Evolutionary conservation across 176 grass and related monocot genomes (phyloP).

Genomic region (Chloris gayana): DNA sequence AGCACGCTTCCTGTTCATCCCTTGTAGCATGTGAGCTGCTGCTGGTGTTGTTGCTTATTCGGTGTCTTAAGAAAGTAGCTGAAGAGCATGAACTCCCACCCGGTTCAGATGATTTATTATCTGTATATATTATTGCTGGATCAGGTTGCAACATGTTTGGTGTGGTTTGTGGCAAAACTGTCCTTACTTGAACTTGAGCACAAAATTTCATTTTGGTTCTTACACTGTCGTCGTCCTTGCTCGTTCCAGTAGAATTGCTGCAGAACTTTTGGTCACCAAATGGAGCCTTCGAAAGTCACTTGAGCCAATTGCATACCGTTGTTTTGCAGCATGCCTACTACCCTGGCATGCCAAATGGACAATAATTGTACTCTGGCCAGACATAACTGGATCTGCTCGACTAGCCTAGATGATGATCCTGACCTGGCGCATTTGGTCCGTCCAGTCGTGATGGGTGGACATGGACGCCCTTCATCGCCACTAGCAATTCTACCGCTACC

Average conservation of each 20-base stretch:
- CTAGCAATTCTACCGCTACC: not conserved
- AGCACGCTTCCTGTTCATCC: slow-evolving; percentile 28
- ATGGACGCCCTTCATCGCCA: not conserved
- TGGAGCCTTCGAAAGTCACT: not conserved
- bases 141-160: slow-evolving; percentile 19
- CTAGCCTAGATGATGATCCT: not conserved
- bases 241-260: no score
- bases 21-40: not conserved
- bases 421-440: not conserved
- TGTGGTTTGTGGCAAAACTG: slow-evolving; percentile 2
- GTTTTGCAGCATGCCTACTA: not conserved
- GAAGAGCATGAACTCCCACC: slow-evolving; percentile 16
- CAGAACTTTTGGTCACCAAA: not conserved
- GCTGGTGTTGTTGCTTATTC: slow-evolving; percentile 30
- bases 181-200: no score
- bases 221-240: not conserved
- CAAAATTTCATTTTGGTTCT: not conserved
- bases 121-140: slow-evolving; percentile 43
- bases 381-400: not conserved
- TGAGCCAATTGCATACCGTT: not conserved
- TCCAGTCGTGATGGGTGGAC: not conserved
- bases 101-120: slow-evolving; percentile 32
- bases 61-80: slow-evolving; percentile 29
- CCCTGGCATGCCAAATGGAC: not conserved
- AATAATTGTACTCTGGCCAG: not conserved